Conservation (phyloP, 2,329 filamentous ascomycete genomes). For the Fusarium domesticum region DNA sequence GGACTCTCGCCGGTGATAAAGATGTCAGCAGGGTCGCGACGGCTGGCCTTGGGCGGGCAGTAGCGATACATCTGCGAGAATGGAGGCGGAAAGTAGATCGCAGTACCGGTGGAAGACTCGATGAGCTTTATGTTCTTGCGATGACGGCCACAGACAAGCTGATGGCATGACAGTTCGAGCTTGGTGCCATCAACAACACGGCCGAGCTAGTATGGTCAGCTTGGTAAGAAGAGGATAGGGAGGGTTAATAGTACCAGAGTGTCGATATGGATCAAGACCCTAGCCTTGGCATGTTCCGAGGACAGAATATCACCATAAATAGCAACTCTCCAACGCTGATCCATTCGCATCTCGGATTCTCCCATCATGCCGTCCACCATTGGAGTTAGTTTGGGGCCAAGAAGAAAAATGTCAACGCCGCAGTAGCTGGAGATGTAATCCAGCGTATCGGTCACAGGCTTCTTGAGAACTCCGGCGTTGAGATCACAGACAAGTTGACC, state of each 20-base stretch:
- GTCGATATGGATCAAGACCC: conserved; percentile 95
- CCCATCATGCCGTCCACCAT: conserved; percentile 73
- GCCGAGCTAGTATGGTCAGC: conserved; percentile 52
- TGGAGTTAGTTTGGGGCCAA: conserved; percentile 83
- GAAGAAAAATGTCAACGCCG: conserved; percentile 92
- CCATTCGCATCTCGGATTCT: conserved; percentile 77
- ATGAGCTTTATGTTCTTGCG: conserved; percentile 98
- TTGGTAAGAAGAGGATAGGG: not conserved
- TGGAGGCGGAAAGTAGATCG: conserved; percentile 95
- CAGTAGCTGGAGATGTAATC: conserved; percentile 85
- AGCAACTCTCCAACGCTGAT: conserved; percentile 86
- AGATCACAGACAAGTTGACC: conserved; percentile 82
- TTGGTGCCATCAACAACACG: conserved; percentile 75
- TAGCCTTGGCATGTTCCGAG: conserved; percentile 93
- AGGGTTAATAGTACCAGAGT: conserved; percentile 61
- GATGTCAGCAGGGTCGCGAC: conserved; percentile 83
- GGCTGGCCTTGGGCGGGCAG: conserved; percentile 74
- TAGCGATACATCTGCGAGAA: conserved; percentile 93
- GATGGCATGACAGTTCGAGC: conserved; percentile 84
- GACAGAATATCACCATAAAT: conserved; percentile 96
- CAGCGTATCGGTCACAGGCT: conserved; percentile 76
- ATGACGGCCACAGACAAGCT: conserved; percentile 86
- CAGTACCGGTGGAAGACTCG: conserved; percentile 90
- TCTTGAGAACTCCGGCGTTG: conserved; percentile 64
- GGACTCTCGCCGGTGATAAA: conserved; percentile 90